Evolutionary conservation across 2,329 filamentous ascomycete genomes (phyloP), one percentile per base, ranked within the genome.

Genomic region (Fusarium liriodendri): DNA sequence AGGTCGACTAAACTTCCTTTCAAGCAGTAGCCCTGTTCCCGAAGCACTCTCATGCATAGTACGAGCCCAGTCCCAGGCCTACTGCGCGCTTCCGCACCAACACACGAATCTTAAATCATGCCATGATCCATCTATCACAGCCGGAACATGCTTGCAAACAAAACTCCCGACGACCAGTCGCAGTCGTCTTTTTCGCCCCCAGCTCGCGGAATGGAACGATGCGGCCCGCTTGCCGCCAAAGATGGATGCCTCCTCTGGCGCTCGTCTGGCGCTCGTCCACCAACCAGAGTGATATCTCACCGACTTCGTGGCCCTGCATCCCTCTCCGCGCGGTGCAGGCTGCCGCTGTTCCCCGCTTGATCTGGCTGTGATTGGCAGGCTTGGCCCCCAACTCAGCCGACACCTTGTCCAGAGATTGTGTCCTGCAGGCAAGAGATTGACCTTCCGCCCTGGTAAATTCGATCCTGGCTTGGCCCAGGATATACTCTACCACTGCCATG

Each of bases 301-400:
- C 72, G 67, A 65, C 71, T 68, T 64, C n/a, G 62, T 66, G 60
- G 69, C 52, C 67, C 61, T 66, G 63, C 64, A 65, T 68, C 67
- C 63, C 65, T 50, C 66, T 62, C 67, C 52, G 72, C 76, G 73
- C 62, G 68, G 67, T 69, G 66, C 64, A 62, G 61, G 62, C 73
- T 77, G 75, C 69, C 69, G 76, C 70, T 60, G 67, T 66, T 66
- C 71, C 69, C 75, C 69, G 66, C 68, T 45, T 45, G 54, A 55
- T 42, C 35, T 37, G 47, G 54, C 45, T 45, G 29, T 78, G 77
- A 78, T 78, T 78, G 77, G 77, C 45, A 68, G 62, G 54, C 50
- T 66, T 67, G 69, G 76, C 70, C 67, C 68, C 75, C 77, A 70
- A 68, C 69, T 67, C 60, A 20, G 62, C 71, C 69, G 71, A 58